Evolutionary conservation across 495 filamentous ascomycete genomes (phyloP).

Genomic region (Aspergillus carlsbadensis): DNA sequence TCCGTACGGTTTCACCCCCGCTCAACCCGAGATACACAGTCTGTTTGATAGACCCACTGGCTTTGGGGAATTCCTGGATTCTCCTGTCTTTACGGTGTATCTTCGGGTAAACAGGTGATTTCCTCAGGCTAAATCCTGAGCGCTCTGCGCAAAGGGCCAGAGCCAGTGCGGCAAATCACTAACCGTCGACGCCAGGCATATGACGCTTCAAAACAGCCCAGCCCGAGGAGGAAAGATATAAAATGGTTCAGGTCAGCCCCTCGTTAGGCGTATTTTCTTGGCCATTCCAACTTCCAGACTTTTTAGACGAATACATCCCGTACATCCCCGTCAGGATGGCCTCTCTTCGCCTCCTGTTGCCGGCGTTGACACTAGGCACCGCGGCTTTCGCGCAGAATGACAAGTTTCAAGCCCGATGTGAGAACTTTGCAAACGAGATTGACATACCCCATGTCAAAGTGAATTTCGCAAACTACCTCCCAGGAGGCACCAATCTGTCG

Average conservation of each 20-base stretch:
- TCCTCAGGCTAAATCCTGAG: not conserved
- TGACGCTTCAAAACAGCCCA: not conserved
- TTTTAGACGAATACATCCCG: not conserved
- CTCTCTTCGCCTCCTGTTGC: constrained; percentile 15
- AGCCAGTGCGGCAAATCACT: too few relatives aligned
- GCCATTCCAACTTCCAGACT: not conserved
- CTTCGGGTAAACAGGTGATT: constrained; percentile 1
- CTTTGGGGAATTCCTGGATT: not conserved
- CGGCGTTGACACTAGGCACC: constrained; percentile 25
- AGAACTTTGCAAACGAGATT: constrained; percentile 31
- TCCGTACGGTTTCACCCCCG: too few relatives aligned
- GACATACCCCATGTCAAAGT: constrained; percentile 37
- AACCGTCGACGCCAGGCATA: not conserved
- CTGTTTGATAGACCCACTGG: not conserved
- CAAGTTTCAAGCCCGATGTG: constrained; percentile 32
- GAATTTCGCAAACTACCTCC: constrained; percentile 42
- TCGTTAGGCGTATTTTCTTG: not conserved
- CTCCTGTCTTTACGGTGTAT: not conserved
- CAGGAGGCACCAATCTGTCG: constrained; percentile 47
- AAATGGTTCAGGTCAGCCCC: not conserved
- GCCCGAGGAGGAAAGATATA: not conserved
- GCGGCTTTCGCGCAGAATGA: constrained; percentile 28
- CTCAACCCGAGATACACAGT: too few relatives aligned
- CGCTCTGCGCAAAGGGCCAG: too few relatives aligned
- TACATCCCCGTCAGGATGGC: constrained; percentile 12